Evolutionary conservation across 1,284 basidiomycete genomes (phyloP).

Genomic region (Melampsora larici-populina): DNA sequence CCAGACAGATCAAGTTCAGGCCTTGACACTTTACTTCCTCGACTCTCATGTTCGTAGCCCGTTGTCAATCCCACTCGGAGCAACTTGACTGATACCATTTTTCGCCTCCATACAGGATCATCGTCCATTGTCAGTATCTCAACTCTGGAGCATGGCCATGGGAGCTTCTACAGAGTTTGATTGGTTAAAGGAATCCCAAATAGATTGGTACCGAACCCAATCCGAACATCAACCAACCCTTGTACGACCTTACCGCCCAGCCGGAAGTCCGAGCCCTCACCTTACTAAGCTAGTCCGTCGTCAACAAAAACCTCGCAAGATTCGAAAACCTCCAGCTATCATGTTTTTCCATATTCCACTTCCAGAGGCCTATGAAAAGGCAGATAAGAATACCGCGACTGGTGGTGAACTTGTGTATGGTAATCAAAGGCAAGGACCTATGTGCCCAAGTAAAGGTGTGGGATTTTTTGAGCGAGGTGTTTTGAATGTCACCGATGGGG

Average conservation of each 20-base stretch:
- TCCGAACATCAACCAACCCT: slow-evolving; percentile 20
- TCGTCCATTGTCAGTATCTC: neutral
- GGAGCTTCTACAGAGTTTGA: slow-evolving; percentile 13
- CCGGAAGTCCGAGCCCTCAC: neutral
- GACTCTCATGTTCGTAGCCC: slow-evolving; percentile 45
- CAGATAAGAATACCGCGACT: slow-evolving; percentile 32
- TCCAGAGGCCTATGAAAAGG: slow-evolving; percentile 49
- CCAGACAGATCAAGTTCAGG: slow-evolving; percentile 8
- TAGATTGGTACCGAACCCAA: slow-evolving; percentile 22
- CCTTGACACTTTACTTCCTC: slow-evolving; percentile 48
- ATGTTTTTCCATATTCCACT: slow-evolving; percentile 53
- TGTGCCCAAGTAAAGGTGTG: slow-evolving; percentile 47
- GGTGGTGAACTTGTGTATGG: slow-evolving; percentile 45
- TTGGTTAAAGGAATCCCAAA: slow-evolving; percentile 41
- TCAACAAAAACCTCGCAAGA: neutral
- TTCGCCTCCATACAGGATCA: slow-evolving; percentile 10
- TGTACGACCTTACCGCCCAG: slow-evolving; percentile 7
- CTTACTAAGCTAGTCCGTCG: neutral
- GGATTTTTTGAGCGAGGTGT: slow-evolving; percentile 49
- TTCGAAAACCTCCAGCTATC: slow-evolving; percentile 47
- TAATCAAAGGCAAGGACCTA: slow-evolving; percentile 46
- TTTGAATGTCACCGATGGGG: slow-evolving; percentile 18
- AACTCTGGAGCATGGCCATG: slow-evolving; percentile 33
- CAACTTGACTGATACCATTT: neutral
- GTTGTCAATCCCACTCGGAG: neutral